phyloP scores from a whole-genome alignment of 148 eudicot genomes.

The Persicaria tinctoria region DNA sequence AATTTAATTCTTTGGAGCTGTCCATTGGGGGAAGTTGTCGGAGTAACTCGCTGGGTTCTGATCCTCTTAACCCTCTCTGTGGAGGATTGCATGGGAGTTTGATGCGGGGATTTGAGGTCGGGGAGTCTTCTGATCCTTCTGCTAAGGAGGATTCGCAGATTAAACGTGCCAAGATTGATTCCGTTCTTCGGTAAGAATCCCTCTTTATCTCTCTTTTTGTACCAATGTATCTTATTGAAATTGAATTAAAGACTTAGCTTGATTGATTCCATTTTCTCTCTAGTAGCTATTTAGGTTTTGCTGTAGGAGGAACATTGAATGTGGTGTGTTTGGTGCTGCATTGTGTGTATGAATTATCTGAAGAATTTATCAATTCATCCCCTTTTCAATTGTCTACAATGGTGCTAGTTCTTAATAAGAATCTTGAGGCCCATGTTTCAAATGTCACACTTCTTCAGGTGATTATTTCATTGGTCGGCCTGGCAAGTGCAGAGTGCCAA shows the following conservation, averaged over 20 bases:
- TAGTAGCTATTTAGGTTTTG: not conserved
- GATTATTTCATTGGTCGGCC: not conserved
- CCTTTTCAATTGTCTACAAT: not conserved
- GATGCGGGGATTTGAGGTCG: conserved; percentile 30
- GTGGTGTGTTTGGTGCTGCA: not conserved
- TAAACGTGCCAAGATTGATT: conserved; percentile 69
- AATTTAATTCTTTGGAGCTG: conserved; percentile 22
- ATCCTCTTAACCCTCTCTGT: conserved; percentile 12
- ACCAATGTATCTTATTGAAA: not conserved
- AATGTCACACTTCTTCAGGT: not conserved
- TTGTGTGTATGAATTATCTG: not conserved
- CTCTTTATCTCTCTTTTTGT: not conserved
- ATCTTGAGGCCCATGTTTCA: not conserved
- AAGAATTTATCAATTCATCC: not conserved
- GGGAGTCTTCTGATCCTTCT: conserved; percentile 27
- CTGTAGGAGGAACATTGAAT: not conserved
- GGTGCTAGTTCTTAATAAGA: not conserved
- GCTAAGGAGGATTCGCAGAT: conserved; percentile 25
- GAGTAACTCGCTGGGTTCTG: conserved; percentile 14
- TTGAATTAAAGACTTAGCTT: not conserved
- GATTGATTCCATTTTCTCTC: not conserved
- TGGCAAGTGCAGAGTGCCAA: not conserved
- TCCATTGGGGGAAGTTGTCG: conserved; percentile 27
- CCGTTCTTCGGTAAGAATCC: conserved; percentile 20
- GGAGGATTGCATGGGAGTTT: conserved; percentile 12